These are phyloP conservation scores for Vaccinium darrowii DNA, from an alignment of 148 eudicot genomes.

Conservation along the genomic window DNA sequence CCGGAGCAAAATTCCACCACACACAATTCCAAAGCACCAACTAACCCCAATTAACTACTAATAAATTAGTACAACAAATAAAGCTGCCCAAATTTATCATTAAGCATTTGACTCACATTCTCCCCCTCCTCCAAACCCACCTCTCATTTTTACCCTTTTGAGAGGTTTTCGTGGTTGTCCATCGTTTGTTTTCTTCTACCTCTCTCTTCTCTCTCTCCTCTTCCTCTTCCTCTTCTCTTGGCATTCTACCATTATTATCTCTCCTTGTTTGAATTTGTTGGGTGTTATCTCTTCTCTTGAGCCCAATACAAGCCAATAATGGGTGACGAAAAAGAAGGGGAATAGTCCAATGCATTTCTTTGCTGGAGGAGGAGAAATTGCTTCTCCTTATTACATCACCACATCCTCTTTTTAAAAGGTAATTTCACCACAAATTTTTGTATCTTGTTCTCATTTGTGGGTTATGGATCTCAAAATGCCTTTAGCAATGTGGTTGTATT, in stretches of 20 bases:
- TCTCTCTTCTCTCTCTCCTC: neutral
- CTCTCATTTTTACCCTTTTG: slow-evolving; percentile 14
- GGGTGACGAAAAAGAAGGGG: slow-evolving; percentile 12
- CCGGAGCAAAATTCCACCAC: neutral
- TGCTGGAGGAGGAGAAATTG: slow-evolving; percentile 14
- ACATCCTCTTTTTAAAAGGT: slow-evolving; percentile 27
- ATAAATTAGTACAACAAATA: neutral
- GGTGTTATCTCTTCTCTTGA: neutral
- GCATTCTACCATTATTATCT: neutral
- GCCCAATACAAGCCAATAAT: neutral
- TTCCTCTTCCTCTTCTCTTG: neutral
- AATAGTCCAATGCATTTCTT: neutral
- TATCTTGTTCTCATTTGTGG: slow-evolving; percentile 14
- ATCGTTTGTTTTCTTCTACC: slow-evolving; percentile 7
- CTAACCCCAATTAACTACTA: neutral
- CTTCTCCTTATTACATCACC: slow-evolving; percentile 16
- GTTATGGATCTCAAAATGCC: slow-evolving; percentile 5
- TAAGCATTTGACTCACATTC: slow-evolving; percentile 2
- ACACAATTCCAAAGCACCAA: slow-evolving; percentile 5
- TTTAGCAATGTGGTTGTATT: neutral
- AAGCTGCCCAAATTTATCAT: neutral
- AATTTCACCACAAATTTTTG: neutral
- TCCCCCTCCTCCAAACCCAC: slow-evolving; percentile 18
- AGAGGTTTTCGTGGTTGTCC: slow-evolving; percentile 32
- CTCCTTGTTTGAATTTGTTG: neutral